These are phyloP conservation scores for Talaromyces verruculosus DNA, from an alignment of 2,329 filamentous ascomycete genomes.

Conservation along the genomic window DNA sequence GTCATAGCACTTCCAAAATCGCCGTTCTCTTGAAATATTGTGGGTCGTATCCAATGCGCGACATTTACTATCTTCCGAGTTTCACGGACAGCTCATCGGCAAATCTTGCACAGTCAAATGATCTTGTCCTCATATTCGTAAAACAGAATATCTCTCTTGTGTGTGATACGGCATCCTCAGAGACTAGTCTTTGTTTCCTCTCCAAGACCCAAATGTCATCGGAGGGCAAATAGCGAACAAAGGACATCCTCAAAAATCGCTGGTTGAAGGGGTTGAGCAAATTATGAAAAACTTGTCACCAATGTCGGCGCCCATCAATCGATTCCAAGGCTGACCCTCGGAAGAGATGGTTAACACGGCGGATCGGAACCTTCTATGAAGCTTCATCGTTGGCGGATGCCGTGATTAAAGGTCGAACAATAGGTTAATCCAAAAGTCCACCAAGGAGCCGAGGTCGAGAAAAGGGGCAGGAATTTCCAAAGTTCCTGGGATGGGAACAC, in stretches of 20 bases:
- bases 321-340: conserved; percentile 52
- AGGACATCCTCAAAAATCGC: conserved; percentile 95
- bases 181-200: conserved; percentile 96
- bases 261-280: conserved; percentile 41
- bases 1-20: background rate
- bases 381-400: conserved; percentile 54
- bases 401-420: conserved; percentile 54
- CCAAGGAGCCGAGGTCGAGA: conserved; percentile 38
- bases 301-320: conserved; percentile 59
- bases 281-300: conserved; percentile 28
- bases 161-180: conserved; percentile 77
- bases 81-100: conserved; percentile 16
- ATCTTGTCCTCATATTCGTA: conserved; percentile 31
- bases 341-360: conserved; percentile 66
- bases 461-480: conserved; percentile 39
- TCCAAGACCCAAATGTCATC: conserved; percentile 47
- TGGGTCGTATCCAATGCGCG: conserved; percentile 14
- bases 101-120: conserved; percentile 27
- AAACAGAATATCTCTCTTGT: conserved; percentile 59
- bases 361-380: conserved; percentile 57
- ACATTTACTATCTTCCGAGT: conserved; percentile 22
- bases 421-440: conserved; percentile 34
- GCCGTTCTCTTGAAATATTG: background rate
- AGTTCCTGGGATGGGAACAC: conserved; percentile 48
- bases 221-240: conserved; percentile 79